Conservation (phyloP, 2,329 filamentous ascomycete species). For the Phaeosphaeriaceae sp. region DNA sequence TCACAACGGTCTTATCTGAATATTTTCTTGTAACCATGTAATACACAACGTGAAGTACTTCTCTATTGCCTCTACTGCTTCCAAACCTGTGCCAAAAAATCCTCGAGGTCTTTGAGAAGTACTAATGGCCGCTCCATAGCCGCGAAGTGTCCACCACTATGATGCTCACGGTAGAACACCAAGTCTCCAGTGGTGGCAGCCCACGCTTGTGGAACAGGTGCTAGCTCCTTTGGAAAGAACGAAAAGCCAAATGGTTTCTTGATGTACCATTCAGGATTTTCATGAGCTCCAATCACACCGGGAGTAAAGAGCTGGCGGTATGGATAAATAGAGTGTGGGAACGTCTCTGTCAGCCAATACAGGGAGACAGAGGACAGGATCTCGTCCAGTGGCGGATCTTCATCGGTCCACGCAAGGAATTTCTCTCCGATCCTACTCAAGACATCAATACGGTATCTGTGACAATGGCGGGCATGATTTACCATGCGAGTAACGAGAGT, state of each 20-base stretch:
- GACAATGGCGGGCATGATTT: constrained; percentile 60
- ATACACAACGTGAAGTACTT: too few relatives aligned
- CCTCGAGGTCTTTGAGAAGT: constrained; percentile 54
- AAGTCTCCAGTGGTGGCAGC: constrained; percentile 48
- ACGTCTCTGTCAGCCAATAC: constrained; percentile 62
- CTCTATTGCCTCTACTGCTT: background rate
- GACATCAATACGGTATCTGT: constrained; percentile 53
- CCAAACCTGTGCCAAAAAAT: constrained; percentile 37
- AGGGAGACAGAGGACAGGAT: constrained; percentile 62
- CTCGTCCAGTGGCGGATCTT: constrained; percentile 44
- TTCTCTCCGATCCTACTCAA: constrained; percentile 60
- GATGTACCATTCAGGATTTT: constrained; percentile 28
- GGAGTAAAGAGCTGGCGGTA: constrained; percentile 47
- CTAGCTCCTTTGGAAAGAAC: constrained; percentile 53
- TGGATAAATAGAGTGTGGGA: constrained; percentile 58
- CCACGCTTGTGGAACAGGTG: constrained; percentile 49
- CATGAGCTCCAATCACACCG: too few relatives aligned
- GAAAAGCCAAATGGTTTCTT: constrained; percentile 54
- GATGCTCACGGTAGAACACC: constrained; percentile 46
- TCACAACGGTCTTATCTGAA: too few relatives aligned
- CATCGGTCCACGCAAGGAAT: constrained; percentile 62
- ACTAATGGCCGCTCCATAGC: constrained; percentile 52
- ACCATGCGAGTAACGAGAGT: constrained; percentile 63
- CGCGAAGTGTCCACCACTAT: constrained; percentile 57
- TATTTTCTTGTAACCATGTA: too few relatives aligned